A percentile compares a stretch with the other conserved stretches of the same genome.
These are phyloP conservation scores for Lablab purpureus DNA, from an alignment of 306 rosid species.

Conservation along the genomic window DNA sequence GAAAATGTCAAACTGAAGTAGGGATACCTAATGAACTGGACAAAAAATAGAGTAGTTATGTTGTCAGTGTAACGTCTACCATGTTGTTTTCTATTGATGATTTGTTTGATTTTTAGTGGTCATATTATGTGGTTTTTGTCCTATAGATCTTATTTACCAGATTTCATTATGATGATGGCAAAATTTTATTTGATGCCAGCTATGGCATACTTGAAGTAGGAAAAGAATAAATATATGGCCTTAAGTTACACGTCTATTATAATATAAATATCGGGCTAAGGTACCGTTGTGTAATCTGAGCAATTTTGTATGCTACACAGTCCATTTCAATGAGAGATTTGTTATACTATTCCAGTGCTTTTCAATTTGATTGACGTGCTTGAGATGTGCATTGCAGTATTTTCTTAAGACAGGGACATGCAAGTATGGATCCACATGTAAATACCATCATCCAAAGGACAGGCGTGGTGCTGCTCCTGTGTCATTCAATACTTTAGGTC, in stretches of 20 bases:
- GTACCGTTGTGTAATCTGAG: constrained; percentile 9
- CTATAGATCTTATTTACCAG: constrained; percentile 12
- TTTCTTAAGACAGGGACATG: constrained; percentile 98
- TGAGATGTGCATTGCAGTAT: constrained; percentile 67
- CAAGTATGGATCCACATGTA: constrained; percentile 94
- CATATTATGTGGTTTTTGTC: constrained; percentile 38
- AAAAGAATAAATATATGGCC: constrained; percentile 18
- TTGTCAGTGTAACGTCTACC: constrained; percentile 17
- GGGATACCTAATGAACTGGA: constrained; percentile 19
- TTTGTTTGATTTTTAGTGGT: constrained; percentile 25
- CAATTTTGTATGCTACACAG: constrained; percentile 11
- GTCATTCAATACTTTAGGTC: constrained; percentile 74
- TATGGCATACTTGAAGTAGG: not conserved
- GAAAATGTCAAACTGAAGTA: constrained; percentile 30
- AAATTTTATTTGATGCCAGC: constrained; percentile 16
- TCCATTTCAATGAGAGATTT: constrained; percentile 28
- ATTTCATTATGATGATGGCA: constrained; percentile 17
- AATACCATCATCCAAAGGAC: constrained; percentile 96
- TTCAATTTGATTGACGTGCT: constrained; percentile 29
- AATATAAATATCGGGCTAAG: constrained; percentile 21
- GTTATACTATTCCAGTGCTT: not conserved
- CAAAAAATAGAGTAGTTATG: constrained; percentile 6
- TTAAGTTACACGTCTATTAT: not conserved
- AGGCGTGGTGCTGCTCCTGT: constrained; percentile 96
- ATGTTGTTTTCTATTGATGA: constrained; percentile 31